Conservation (phyloP, 345 rosid genomes). For the Hibiscus tridactylites region DNA sequence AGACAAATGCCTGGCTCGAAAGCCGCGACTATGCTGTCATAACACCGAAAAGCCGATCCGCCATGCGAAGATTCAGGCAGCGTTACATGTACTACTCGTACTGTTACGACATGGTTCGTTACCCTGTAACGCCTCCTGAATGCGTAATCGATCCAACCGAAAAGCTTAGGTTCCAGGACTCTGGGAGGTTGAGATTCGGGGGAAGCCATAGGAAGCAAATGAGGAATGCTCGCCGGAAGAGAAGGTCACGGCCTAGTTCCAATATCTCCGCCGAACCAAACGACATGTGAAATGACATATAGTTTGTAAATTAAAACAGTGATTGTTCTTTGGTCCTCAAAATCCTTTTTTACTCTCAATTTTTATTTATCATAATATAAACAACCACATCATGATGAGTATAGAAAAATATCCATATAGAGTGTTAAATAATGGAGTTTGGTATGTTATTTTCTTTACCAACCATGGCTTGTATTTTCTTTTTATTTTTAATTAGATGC, state of each 20-base stretch:
- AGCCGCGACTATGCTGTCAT: slow-evolving; percentile 36
- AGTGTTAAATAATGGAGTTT: background rate
- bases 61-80: slow-evolving; percentile 67
- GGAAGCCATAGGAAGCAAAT: slow-evolving; percentile 42
- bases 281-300: background rate
- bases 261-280: background rate
- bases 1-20: slow-evolving; percentile 22
- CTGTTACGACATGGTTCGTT: slow-evolving; percentile 63
- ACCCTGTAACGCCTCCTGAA: slow-evolving; percentile 50
- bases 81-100: slow-evolving; percentile 83
- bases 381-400: background rate
- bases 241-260: background rate
- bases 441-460: background rate
- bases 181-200: slow-evolving; percentile 70
- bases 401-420: background rate
- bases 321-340: background rate
- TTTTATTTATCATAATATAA: background rate
- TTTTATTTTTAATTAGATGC: background rate
- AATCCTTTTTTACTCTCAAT: background rate
- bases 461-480: background rate
- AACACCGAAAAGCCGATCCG: slow-evolving; percentile 23
- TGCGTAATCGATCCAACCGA: slow-evolving; percentile 50
- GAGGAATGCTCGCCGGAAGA: slow-evolving; percentile 7
- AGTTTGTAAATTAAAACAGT: background rate
- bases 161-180: slow-evolving; percentile 44